Evolutionary conservation across 139 green algal species (phyloP).

Genomic region (Chlamydomonas incerta): DNA sequence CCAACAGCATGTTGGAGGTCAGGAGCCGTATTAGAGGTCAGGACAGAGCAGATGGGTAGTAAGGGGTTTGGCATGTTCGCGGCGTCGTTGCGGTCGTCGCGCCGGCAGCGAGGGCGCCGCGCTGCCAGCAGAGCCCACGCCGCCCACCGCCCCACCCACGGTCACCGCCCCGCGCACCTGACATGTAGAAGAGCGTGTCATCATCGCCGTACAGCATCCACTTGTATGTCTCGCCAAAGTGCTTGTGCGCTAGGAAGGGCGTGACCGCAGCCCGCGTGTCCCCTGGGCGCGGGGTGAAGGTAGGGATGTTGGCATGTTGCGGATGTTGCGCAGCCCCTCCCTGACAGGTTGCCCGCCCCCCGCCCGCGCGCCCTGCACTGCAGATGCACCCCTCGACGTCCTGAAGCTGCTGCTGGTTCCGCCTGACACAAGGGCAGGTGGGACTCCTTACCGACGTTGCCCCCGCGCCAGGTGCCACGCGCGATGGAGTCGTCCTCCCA

Average conservation of each 20-base stretch:
- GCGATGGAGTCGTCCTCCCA: constrained; percentile 27
- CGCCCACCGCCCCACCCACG: no score
- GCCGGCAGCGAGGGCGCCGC: no score
- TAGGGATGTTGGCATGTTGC: not conserved
- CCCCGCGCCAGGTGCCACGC: not conserved
- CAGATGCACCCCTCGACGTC: no score
- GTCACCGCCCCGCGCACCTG: not conserved
- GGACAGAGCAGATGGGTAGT: no score
- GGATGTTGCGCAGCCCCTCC: not conserved
- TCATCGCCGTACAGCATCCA: constrained; percentile 62
- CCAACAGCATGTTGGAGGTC: not conserved
- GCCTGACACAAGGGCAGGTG: no score
- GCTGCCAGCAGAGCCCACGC: no score
- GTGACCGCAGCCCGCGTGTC: constrained; percentile 44
- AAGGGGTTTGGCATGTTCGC: no score
- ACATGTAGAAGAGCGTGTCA: constrained; percentile 41
- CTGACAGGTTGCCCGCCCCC: no score
- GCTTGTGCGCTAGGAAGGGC: constrained; percentile 46
- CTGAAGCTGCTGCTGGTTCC: no score
- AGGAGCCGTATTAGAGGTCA: no score
- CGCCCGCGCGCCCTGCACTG: no score
- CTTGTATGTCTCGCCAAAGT: constrained; percentile 56
- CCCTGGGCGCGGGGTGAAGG: not conserved
- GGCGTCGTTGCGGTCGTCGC: no score
- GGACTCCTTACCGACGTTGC: constrained; percentile 16